Conservation (phyloP, 2,329 filamentous ascomycete species). For the Nemania abortiva region DNA sequence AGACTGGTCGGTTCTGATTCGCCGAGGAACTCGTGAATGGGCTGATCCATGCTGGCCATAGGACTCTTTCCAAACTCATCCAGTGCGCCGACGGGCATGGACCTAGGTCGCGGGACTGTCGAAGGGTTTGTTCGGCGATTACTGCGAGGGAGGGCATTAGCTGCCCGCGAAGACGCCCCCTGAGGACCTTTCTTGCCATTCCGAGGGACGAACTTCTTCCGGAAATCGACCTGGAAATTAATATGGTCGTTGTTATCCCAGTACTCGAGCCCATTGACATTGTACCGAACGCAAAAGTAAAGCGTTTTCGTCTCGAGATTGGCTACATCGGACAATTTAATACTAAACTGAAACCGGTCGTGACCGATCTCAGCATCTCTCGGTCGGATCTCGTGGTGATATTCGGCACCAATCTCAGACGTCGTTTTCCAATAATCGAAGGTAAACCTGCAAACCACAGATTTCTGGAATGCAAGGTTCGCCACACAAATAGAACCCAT, state of each 20-base stretch:
- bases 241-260: conserved; percentile 93
- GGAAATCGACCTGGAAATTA: conserved; percentile 96
- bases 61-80: conserved; percentile 79
- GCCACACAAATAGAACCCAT: conserved; percentile 86
- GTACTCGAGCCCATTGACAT: conserved; percentile 83
- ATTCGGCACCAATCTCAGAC: conserved; percentile 93
- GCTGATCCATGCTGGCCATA: conserved; percentile 67
- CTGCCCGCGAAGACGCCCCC: conserved; percentile 63
- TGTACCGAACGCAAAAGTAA: conserved; percentile 91
- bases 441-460: conserved; percentile 92
- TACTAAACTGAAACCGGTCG: conserved; percentile 93
- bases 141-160: conserved; percentile 74
- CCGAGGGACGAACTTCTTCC: conserved; percentile 77
- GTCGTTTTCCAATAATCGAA: conserved; percentile 99
- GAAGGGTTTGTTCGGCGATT: conserved; percentile 63
- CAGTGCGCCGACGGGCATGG: conserved; percentile 67
- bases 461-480: conserved; percentile 91
- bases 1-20: conserved; percentile 71
- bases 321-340: conserved; percentile 90
- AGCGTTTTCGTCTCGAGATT: conserved; percentile 94
- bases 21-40: conserved; percentile 72
- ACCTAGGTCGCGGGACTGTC: conserved; percentile 62
- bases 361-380: conserved; percentile 74
- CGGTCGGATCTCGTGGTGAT: conserved; percentile 79
- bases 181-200: conserved; percentile 68